Percentiles rank a stretch among this genome's conserved stretches.
Evolutionary conservation across 2,329 filamentous ascomycete genomes (phyloP).

Genomic region (Helotiales sp.): DNA sequence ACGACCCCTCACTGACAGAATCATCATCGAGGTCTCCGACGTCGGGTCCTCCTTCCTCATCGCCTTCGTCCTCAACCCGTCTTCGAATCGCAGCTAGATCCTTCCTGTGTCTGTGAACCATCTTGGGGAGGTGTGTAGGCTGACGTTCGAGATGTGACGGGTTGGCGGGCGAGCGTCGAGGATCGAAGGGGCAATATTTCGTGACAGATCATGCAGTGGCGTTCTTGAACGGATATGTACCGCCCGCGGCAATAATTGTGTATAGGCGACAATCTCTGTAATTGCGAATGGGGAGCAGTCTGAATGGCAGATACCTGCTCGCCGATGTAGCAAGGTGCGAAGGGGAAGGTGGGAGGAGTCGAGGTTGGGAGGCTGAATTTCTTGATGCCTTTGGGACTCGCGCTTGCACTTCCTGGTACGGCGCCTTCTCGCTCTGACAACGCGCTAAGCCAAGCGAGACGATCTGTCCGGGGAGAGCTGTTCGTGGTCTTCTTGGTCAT

Average conservation of each 20-base stretch:
- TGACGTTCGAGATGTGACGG: conserved; percentile 35
- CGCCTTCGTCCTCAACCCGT: conserved; percentile 69
- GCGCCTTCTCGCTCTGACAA: not conserved
- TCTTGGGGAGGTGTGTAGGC: conserved; percentile 36
- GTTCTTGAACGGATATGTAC: conserved; percentile 32
- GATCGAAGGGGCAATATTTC: conserved; percentile 31
- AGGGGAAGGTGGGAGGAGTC: conserved; percentile 21
- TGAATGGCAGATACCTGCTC: conserved; percentile 34
- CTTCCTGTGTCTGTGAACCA: conserved; percentile 59
- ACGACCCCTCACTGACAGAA: conserved; percentile 64
- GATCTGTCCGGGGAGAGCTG: too few relatives aligned
- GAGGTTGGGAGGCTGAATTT: conserved; percentile 28
- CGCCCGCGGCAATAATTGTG: conserved; percentile 35
- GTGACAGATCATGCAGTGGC: conserved; percentile 37
- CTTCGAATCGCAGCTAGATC: conserved; percentile 67
- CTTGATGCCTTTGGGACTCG: conserved; percentile 21
- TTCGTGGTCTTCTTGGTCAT: too few relatives aligned
- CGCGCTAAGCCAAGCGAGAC: not conserved
- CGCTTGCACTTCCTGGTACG: conserved; percentile 11
- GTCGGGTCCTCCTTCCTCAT: conserved; percentile 62
- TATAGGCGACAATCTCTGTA: conserved; percentile 24
- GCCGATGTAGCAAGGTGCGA: conserved; percentile 26
- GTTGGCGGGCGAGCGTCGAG: conserved; percentile 33
- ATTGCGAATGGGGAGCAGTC: conserved; percentile 23
- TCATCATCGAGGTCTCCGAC: conserved; percentile 62